phyloP scores from a whole-genome alignment of 305 asterid genomes.

The Ilex paraguariensis region DNA sequence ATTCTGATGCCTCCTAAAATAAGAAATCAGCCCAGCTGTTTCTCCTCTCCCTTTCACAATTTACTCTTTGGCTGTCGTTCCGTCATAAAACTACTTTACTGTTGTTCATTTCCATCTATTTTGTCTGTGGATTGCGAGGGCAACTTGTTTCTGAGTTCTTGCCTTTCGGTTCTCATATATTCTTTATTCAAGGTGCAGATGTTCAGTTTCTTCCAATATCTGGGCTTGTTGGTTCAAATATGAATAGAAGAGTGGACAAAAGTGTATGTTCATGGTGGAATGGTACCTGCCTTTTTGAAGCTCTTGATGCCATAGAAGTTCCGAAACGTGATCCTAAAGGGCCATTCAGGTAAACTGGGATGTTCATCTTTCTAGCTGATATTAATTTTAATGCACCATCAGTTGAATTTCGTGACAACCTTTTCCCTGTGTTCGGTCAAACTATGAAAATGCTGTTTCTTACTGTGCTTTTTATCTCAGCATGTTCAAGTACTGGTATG shows the following conservation, averaged over 20 bases:
- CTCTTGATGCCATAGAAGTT: slow-evolving; percentile 75
- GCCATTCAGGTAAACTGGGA: slow-evolving; percentile 64
- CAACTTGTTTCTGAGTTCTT: not conserved
- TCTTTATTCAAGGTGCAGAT: slow-evolving; percentile 33
- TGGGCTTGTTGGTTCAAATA: slow-evolving; percentile 73
- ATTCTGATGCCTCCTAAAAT: too few species aligned
- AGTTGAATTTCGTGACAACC: too few species aligned
- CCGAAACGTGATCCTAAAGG: slow-evolving; percentile 85
- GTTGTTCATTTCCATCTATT: not conserved
- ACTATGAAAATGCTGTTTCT: too few species aligned
- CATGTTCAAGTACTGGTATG: too few species aligned
- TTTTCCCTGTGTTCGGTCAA: too few species aligned
- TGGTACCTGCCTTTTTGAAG: slow-evolving; percentile 89
- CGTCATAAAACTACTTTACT: not conserved
- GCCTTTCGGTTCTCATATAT: slow-evolving; percentile 1
- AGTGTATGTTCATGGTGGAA: slow-evolving; percentile 76
- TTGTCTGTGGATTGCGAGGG: not conserved
- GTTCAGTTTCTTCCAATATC: slow-evolving; percentile 91
- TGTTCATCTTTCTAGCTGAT: not conserved
- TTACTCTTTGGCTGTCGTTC: too few species aligned
- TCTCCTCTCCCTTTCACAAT: too few species aligned
- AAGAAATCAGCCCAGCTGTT: too few species aligned
- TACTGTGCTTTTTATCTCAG: too few species aligned
- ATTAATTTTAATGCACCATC: too few species aligned
- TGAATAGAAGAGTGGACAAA: slow-evolving; percentile 60